Percentiles rank a stretch among this genome's conserved stretches.
These are phyloP conservation scores for Phytophthora sojae DNA, from an alignment of 352 stramenopile genomes.

Conservation along the genomic window DNA sequence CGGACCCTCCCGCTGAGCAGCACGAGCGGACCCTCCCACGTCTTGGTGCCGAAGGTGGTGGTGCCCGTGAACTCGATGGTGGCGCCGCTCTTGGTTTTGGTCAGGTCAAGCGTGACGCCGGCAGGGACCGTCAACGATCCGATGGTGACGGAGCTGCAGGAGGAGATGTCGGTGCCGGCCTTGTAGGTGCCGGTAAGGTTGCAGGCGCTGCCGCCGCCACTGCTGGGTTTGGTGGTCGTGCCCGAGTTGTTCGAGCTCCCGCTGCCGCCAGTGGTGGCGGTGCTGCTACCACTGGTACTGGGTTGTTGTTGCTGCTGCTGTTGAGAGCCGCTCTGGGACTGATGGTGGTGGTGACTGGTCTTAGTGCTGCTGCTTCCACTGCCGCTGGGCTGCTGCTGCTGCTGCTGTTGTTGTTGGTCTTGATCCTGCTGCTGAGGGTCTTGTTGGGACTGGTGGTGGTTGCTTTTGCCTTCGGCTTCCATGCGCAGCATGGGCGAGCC, in stretches of 20 bases:
- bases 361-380: no score
- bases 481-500: conserved; percentile 8
- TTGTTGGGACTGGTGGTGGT: not conserved
- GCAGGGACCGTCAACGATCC: conserved; percentile 32
- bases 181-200: conserved; percentile 41
- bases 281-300: not conserved
- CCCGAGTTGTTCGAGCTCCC: not conserved
- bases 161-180: conserved; percentile 22
- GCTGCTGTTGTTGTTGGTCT: no score
- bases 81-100: conserved; percentile 14
- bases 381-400: no score
- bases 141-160: conserved; percentile 33
- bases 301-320: not conserved
- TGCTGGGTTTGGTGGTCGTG: not conserved
- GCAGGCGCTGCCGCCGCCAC: conserved; percentile 10
- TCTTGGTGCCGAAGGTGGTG: not conserved
- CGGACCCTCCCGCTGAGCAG: not conserved
- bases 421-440: not conserved
- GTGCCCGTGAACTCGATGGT: conserved; percentile 19
- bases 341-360: no score
- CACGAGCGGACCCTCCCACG: conserved; percentile 11
- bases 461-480: not conserved
- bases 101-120: conserved; percentile 40
- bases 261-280: not conserved
- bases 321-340: no score